Evolutionary conservation across 441 rosid species (phyloP), one percentile per base, ranked within the genome.

Genomic region (Theobroma grandiflorum): DNA sequence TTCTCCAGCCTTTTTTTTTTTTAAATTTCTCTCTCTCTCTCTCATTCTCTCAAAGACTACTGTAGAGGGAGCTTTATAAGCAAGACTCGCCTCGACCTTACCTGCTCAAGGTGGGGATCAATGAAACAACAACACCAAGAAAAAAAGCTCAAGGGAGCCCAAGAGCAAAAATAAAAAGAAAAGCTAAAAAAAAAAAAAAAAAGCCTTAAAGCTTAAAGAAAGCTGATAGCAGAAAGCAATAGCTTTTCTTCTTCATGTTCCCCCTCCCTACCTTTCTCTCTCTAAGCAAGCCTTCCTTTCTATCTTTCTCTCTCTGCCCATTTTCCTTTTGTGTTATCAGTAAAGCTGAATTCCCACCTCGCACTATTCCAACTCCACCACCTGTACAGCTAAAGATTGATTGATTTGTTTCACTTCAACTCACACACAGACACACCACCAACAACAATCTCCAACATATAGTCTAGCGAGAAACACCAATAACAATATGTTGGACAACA

Each of bases 211-310:
- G 90, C 87, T 87, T 84, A 70, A 79, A 80, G 75, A 88, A 90
- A 90, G 92, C 80, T 88, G 85, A 88, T 85, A 76, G 87, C 91
- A 88, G 93, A 90, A 91, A 94, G 95, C 93, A 83, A 81, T 81
- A 88, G 85, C 87, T 79, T 85, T 83, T 87, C 82, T 80, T 67
- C 79, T 77, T 50, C 76, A 55, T 72, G 76, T 35, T 49, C 72
- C 33, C 45, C 55, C 49, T 77, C 84, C 78, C 76, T 53, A 84
- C 55, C 75, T 65, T 68, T 70, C 31, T 65, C 72, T 68, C 69
- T 45, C 70, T 40, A 62, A 33, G 0, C 3, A 35, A 55, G 4
- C 40, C 35, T 18, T 61, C 64, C 38, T 53, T 59, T 75, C 49
- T 79, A 55, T 71, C 67, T 78, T 40, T 81, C 84, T 76, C 71